Base-by-base conservation (phyloP, 2,329 filamentous ascomycete genomes). In the Lasiodiplodia hormozganensis region DNA sequence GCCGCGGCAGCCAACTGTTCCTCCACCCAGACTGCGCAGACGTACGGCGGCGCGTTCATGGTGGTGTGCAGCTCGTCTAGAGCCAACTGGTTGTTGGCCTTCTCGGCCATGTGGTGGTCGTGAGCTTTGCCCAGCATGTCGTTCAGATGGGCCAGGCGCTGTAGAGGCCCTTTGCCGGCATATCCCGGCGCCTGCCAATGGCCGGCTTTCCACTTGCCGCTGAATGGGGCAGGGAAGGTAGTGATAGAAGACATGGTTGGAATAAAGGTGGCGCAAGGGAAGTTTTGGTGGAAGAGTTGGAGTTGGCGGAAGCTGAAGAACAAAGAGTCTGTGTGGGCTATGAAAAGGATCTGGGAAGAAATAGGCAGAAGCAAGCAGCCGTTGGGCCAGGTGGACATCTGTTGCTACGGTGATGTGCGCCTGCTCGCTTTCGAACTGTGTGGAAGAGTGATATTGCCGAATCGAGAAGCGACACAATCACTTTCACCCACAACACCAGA, bases 41-140 rank as follows among this genome's bases (percentile, higher is more conserved):
- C 16, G 25, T 62, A 62, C 28, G 60, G 60, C 10, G 60, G 43
- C 43, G 21, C 28, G n/a, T 51, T 62, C 18, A 62, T 21, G 2
- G 23, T 8, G 8, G 21, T 2, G 12, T 10, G 43, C 5, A 52
- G 43, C n/a, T 52, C 14, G 11, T 52, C 43, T 16, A 64, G 31
- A 28, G 11, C 4, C n/a, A 3, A 16, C 10, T 38, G 12, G 14
- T 52, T 16, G n/a, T 31, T 31, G 38, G 18, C 28, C n/a, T 51
- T 12, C 47, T 36, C 43, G 11, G 60, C 28, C 60, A 38, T 10
- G 28, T 64, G 47, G 28, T 52, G 47, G 5, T 51, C n/a, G 43
- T 64, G 43, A 7, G 60, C 60, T 18, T 64, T 64, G 43, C 2
- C 47, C 5, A 62, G 43, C 18, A 62, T 49, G 43, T 62, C 60